Conservation (phyloP, 164 flowering plant genomes). For the Chloranthus sessilifolius region DNA sequence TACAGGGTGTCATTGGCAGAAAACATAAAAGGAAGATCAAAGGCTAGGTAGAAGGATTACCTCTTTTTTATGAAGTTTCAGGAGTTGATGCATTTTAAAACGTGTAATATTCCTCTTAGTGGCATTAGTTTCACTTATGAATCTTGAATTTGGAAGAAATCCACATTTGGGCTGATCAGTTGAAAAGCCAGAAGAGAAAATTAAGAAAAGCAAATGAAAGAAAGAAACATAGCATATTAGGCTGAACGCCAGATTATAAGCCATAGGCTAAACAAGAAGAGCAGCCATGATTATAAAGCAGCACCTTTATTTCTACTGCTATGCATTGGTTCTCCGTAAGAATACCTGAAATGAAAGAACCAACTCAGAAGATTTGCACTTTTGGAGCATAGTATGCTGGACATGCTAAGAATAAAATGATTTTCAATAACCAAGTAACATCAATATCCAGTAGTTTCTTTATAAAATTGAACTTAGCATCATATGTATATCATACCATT, state of each 20-base stretch:
- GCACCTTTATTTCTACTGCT: slow-evolving; percentile 89
- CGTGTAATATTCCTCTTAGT: slow-evolving; percentile 56
- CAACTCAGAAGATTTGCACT: too few relatives aligned
- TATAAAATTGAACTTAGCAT: too few relatives aligned
- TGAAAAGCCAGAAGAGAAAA: slow-evolving; percentile 5
- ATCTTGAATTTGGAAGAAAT: slow-evolving; percentile 77
- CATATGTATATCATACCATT: too few relatives aligned
- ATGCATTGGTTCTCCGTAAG: slow-evolving; percentile 39
- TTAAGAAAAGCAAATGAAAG: slow-evolving; percentile 2
- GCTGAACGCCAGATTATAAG: not conserved
- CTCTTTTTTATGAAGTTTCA: slow-evolving; percentile 72
- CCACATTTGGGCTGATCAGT: slow-evolving; percentile 89
- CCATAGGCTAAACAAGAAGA: slow-evolving; percentile 2
- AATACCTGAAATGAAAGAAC: slow-evolving; percentile 34
- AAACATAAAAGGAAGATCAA: too few relatives aligned
- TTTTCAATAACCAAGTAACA: not conserved
- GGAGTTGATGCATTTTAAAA: slow-evolving; percentile 78
- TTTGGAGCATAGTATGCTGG: too few relatives aligned
- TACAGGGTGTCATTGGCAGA: not conserved
- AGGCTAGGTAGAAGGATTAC: slow-evolving; percentile 23
- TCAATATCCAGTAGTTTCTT: too few relatives aligned
- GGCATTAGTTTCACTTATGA: slow-evolving; percentile 54
- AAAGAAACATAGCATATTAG: not conserved
- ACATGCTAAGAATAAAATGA: not conserved
- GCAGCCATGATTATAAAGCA: not conserved